phyloP scores from a whole-genome alignment of 1,139 yeast species.

The Diutina catenulata region DNA sequence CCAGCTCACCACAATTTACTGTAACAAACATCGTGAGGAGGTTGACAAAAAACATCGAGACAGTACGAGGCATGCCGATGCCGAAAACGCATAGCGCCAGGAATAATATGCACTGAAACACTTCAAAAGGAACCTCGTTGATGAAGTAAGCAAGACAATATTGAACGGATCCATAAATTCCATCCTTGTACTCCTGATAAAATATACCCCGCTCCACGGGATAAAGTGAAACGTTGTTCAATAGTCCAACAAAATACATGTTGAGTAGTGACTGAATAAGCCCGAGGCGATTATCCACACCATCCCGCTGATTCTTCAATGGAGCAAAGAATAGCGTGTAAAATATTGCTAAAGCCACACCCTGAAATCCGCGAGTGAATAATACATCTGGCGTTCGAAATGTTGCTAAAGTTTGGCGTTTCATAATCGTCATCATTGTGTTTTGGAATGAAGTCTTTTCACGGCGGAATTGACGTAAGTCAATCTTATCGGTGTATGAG shows the following conservation, averaged over 20 bases:
- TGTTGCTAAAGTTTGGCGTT: conserved; percentile 12
- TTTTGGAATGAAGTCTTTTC: neutral
- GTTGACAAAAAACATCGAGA: conserved; percentile 55
- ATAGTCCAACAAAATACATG: conserved; percentile 67
- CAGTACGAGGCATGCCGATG: conserved; percentile 62
- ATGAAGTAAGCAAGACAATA: conserved; percentile 55
- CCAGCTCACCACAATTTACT: conserved; percentile 69
- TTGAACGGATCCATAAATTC: conserved; percentile 55
- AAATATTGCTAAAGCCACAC: conserved; percentile 51
- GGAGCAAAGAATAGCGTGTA: conserved; percentile 68
- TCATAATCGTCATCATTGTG: neutral
- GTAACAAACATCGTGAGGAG: conserved; percentile 43
- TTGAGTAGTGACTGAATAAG: conserved; percentile 64
- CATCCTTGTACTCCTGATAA: conserved; percentile 69
- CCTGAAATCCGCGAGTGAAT: conserved; percentile 57
- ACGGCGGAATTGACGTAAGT: neutral
- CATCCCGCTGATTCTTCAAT: conserved; percentile 41
- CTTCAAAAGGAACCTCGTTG: conserved; percentile 66
- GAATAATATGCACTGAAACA: conserved; percentile 47
- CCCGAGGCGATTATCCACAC: conserved; percentile 60
- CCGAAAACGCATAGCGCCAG: conserved; percentile 54
- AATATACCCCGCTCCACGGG: conserved; percentile 67
- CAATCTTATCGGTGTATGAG: neutral
- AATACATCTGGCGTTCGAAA: conserved; percentile 51
- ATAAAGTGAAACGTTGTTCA: conserved; percentile 64